Evolutionary conservation across 2,329 filamentous ascomycete genomes (phyloP).

Genomic region (Metarhizium sp.): DNA sequence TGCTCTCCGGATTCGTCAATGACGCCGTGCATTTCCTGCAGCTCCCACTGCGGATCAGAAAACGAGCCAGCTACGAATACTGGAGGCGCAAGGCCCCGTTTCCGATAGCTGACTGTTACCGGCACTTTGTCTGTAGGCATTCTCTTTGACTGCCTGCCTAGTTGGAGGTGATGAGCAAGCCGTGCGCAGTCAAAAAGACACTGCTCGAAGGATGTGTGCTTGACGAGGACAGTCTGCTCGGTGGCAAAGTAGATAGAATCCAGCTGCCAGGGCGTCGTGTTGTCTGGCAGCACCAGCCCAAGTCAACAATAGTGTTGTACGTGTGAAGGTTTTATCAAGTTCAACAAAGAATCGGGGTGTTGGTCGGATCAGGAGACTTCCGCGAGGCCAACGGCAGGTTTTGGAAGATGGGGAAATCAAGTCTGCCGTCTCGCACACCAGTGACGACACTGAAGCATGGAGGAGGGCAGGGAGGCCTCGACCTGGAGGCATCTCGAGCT

Average conservation of each 20-base stretch:
- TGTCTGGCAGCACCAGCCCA: not conserved
- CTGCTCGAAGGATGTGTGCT: not conserved
- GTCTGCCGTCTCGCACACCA: not conserved
- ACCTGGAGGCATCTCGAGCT: too few species aligned
- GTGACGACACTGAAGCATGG: not conserved
- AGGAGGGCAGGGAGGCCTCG: too few species aligned
- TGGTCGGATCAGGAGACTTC: not conserved
- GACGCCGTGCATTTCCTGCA: constrained; percentile 53
- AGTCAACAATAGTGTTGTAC: not conserved
- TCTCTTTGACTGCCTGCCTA: constrained; percentile 1
- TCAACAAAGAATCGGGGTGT: not conserved
- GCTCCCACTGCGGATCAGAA: constrained; percentile 56
- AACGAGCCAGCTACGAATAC: constrained; percentile 64
- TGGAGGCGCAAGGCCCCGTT: constrained; percentile 52
- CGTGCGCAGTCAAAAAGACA: not conserved
- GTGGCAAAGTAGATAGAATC: not conserved
- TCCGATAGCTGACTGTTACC: constrained; percentile 52
- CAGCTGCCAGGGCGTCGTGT: not conserved
- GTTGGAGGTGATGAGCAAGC: too few species aligned
- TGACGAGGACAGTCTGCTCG: not conserved
- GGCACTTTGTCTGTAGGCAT: constrained; percentile 22
- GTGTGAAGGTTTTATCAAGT: not conserved
- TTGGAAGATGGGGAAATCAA: not conserved
- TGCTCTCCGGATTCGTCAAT: constrained; percentile 42
- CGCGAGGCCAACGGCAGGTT: not conserved